These are phyloP conservation scores for Aspergillus neoniger DNA, from an alignment of 2,329 filamentous ascomycete species.

Conservation along the genomic window DNA sequence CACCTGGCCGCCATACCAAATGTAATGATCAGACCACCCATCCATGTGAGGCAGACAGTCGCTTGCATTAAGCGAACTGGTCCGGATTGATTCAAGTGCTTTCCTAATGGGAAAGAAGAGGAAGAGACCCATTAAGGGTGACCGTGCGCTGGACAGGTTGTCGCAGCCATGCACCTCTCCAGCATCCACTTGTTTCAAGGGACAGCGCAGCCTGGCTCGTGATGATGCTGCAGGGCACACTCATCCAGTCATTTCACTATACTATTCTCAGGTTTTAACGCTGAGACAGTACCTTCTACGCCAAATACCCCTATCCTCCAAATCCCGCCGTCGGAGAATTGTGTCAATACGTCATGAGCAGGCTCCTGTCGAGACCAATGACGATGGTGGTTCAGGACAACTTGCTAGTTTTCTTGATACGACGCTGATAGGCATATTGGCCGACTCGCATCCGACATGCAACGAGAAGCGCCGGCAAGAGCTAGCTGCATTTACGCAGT, in stretches of 20 bases:
- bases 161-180: conserved; percentile 31
- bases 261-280: conserved; percentile 66
- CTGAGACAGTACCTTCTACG: conserved; percentile 71
- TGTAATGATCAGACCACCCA: not conserved
- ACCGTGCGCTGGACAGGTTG: conserved; percentile 14
- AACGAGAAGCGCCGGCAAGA: conserved; percentile 52
- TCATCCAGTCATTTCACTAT: conserved; percentile 68
- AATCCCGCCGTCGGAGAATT: conserved; percentile 50
- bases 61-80: not conserved
- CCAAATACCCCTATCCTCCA: conserved; percentile 68
- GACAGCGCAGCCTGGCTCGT: conserved; percentile 12
- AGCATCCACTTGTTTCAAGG: conserved; percentile 22
- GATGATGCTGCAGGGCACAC: conserved; percentile 18
- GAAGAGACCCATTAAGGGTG: conserved; percentile 41
- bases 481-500: conserved; percentile 65
- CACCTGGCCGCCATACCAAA: not conserved
- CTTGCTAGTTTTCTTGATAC: conserved; percentile 67
- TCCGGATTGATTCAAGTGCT: not conserved
- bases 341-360: conserved; percentile 32
- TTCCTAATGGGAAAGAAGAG: conserved; percentile 34
- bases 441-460: conserved; percentile 33
- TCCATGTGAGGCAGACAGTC: not conserved
- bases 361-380: conserved; percentile 13
- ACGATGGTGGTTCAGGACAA: conserved; percentile 5
- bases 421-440: conserved; percentile 63